Base-by-base conservation (phyloP, 2,329 filamentous ascomycete species). In the Colletotrichum aenigma region DNA sequence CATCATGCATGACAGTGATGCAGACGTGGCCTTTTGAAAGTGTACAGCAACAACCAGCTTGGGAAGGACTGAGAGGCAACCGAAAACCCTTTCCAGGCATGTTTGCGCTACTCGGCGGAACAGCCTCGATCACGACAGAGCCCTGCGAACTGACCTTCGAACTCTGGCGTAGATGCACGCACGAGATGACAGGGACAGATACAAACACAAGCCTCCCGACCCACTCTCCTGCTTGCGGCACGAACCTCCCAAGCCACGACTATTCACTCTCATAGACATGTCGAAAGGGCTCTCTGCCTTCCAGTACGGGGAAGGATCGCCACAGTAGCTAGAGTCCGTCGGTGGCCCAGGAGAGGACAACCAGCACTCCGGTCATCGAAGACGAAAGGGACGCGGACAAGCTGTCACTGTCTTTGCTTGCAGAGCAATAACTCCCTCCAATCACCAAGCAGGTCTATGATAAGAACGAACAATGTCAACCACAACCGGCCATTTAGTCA, bases 341-440 rank as follows among this genome's bases (percentile, higher is more conserved):
- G 38, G 5, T 12, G 38, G 38, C 38, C 9, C 12, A 43, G 18
- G 3, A 43, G 38, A 43, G 5, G 5, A n/a, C 38, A 43, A 43
- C 5, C 18, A 43, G 18, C 18, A 6, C 9, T 1, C 5, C 3
- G 0, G 9, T 43, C 18, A 43, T 2, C 18, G 9, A 12, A 18
- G 38, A 43, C 18, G 38, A 43, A 2, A 6, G 1, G 5, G 38
- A 43, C 38, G 38, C 5, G 38, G 18, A n/a, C 38, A 4, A n/a
- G 18, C 38, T 43, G 18, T 43, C 38, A 10, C 38, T 0, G 9
- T 43, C 9, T 12, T 12, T 3, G 18, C 38, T 48, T 48, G 38
- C 38, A 48, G 38, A 48, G 18, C 38, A 48, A 4, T 2, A 12
- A 10, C 38, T 6, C 38, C n/a, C 2, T 7, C 43, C n/a, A 52